These are phyloP conservation scores for Naumovozyma castellii DNA, from an alignment of 805 yeast genomes.

Conservation along the genomic window DNA sequence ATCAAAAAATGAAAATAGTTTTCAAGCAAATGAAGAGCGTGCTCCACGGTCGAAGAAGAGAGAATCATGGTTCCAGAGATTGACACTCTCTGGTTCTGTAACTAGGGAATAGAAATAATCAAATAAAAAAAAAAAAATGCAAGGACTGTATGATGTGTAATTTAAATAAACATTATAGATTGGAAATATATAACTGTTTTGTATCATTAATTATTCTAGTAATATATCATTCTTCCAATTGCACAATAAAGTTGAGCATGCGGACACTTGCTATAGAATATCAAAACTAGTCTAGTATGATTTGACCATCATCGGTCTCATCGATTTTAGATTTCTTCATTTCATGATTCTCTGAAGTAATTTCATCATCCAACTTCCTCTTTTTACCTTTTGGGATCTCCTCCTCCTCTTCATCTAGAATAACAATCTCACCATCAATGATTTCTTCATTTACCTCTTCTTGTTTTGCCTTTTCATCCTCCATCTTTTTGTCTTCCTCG, in stretches of 20 bases:
- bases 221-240: too few species aligned
- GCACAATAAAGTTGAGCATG: too few species aligned
- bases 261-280: too few species aligned
- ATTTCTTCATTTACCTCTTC: slow-evolving; percentile 9
- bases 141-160: neutral
- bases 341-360: slow-evolving; percentile 10
- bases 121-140: neutral
- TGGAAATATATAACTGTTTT: neutral
- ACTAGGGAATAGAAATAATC: neutral
- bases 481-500: slow-evolving; percentile 7
- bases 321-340: neutral
- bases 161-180: neutral
- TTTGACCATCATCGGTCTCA: neutral
- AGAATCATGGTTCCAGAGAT: slow-evolving; percentile 38
- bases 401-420: slow-evolving; percentile 5
- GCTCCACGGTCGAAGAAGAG: slow-evolving; percentile 25
- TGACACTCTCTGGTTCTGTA: slow-evolving; percentile 31
- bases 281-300: neutral
- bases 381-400: neutral
- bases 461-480: slow-evolving; percentile 13
- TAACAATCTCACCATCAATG: slow-evolving; percentile 1
- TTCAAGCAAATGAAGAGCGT: slow-evolving; percentile 6
- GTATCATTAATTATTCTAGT: neutral
- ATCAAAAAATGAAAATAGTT: neutral
- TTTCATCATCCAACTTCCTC: slow-evolving; percentile 5